Conservation (phyloP, 176 grass and related monocot genomes). For the Triticum monococcum region DNA sequence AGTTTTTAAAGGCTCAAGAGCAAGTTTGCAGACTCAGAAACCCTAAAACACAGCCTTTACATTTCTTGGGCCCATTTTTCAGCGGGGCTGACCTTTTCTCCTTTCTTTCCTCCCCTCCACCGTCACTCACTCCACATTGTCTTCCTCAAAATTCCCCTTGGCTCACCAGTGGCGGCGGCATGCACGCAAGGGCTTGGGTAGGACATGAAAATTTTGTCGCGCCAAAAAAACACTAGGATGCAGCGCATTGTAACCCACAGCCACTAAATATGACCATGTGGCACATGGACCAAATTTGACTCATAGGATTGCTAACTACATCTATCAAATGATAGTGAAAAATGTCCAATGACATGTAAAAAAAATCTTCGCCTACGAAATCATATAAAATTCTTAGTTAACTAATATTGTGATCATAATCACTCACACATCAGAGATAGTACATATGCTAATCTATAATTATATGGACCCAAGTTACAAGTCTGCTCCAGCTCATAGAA, state of each 20-base stretch:
- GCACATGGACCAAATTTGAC: not conserved
- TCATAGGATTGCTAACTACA: conserved; percentile 7
- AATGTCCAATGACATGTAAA: not conserved
- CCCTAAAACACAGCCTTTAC: no score
- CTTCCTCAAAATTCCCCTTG: no score
- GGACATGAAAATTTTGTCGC: no score
- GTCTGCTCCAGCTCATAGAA: not conserved
- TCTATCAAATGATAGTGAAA: not conserved
- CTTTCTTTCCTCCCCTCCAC: no score
- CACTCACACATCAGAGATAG: not conserved
- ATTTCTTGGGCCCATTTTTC: no score
- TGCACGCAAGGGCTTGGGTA: no score
- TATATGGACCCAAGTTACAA: not conserved
- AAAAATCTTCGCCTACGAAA: not conserved
- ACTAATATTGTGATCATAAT: not conserved
- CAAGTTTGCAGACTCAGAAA: not conserved
- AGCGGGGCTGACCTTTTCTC: no score
- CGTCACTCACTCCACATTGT: no score
- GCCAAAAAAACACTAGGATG: no score
- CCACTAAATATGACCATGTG: not conserved
- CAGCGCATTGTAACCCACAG: no score
- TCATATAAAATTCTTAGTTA: not conserved
- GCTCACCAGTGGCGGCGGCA: no score
- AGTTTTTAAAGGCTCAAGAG: not conserved
- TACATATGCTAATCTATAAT: not conserved